phyloP scores from a whole-genome alignment of 352 stramenopile genomes.

The Pythium volutum region DNA sequence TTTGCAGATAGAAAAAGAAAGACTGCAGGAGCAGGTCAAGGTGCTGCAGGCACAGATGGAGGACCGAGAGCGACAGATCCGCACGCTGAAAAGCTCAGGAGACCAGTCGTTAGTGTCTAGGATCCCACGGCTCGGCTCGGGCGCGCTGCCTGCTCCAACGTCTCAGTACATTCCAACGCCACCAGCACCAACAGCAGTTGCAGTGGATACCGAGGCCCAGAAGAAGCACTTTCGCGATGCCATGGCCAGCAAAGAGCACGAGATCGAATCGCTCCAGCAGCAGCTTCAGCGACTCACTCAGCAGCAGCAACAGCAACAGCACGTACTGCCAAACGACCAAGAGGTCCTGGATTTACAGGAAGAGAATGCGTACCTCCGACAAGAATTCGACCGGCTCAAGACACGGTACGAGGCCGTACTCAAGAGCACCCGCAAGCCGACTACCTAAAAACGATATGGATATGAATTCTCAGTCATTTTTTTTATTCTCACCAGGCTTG shows the following conservation, averaged over 20 bases:
- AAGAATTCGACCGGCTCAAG: conserved; percentile 70
- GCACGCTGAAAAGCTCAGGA: conserved; percentile 9
- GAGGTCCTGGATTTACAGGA: conserved; percentile 56
- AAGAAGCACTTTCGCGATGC: conserved; percentile 46
- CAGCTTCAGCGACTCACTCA: conserved; percentile 26
- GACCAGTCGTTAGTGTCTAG: conserved; percentile 3
- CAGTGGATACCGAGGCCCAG: conserved; percentile 33
- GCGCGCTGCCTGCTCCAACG: background rate
- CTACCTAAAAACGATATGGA: too few relatives aligned
- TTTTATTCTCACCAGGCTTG: conserved; percentile 5
- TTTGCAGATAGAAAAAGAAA: conserved; percentile 65
- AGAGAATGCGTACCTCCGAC: conserved; percentile 62
- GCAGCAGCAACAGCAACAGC: background rate
- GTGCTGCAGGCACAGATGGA: conserved; percentile 53
- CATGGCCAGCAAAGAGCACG: conserved; percentile 58
- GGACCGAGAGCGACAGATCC: conserved; percentile 54
- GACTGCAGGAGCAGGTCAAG: conserved; percentile 49
- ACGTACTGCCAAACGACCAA: conserved; percentile 4
- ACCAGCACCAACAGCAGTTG: background rate
- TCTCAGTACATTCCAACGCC: conserved; percentile 13
- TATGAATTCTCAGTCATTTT: too few relatives aligned
- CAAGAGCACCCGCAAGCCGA: conserved; percentile 13
- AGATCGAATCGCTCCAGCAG: conserved; percentile 45
- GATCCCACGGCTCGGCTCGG: conserved; percentile 11
- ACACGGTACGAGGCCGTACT: conserved; percentile 49